A percentile compares a stretch with the other conserved stretches of the same genome.
Evolutionary conservation across 805 yeast genomes (phyloP).

Genomic region (Pichia insulana): DNA sequence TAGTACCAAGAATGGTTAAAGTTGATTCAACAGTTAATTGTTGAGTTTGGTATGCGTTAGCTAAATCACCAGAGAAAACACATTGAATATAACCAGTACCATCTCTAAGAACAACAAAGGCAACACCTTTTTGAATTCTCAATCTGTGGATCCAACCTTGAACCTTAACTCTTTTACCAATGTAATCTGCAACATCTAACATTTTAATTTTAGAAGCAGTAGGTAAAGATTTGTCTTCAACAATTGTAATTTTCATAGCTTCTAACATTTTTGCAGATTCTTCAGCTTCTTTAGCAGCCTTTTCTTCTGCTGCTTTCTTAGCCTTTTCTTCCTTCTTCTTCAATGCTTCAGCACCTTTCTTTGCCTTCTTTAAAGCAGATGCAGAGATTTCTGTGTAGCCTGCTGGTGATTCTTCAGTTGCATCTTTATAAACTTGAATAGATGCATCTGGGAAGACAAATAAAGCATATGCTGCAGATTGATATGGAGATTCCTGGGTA

Average conservation of each 20-base stretch:
- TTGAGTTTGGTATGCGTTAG: conserved; percentile 78
- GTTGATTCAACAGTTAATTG: conserved; percentile 86
- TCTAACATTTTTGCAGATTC: conserved; percentile 72
- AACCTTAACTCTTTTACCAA: conserved; percentile 64
- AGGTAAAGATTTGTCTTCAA: conserved; percentile 68
- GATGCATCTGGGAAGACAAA: conserved; percentile 40
- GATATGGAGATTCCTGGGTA: conserved; percentile 59
- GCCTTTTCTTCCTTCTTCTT: conserved; percentile 73
- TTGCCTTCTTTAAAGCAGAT: conserved; percentile 90
- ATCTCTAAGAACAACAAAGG: conserved; percentile 86
- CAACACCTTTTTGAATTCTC: conserved; percentile 86
- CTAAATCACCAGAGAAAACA: conserved; percentile 84
- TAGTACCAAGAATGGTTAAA: conserved; percentile 68
- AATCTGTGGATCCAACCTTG: conserved; percentile 97
- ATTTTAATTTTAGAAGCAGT: conserved; percentile 62
- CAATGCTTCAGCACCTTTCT: conserved; percentile 88
- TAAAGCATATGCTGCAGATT: conserved; percentile 78
- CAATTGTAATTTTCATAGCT: conserved; percentile 67
- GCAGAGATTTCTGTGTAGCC: conserved; percentile 74
- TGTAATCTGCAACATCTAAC: conserved; percentile 38
- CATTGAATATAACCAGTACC: conserved; percentile 89
- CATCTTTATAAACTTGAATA: conserved; percentile 49
- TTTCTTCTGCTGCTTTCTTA: conserved; percentile 44
- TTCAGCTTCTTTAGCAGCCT: conserved; percentile 50
- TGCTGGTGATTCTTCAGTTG: conserved; percentile 38